These are phyloP conservation scores for Acacia melanoxylon DNA, from an alignment of 306 rosid genomes.

Conservation along the genomic window DNA sequence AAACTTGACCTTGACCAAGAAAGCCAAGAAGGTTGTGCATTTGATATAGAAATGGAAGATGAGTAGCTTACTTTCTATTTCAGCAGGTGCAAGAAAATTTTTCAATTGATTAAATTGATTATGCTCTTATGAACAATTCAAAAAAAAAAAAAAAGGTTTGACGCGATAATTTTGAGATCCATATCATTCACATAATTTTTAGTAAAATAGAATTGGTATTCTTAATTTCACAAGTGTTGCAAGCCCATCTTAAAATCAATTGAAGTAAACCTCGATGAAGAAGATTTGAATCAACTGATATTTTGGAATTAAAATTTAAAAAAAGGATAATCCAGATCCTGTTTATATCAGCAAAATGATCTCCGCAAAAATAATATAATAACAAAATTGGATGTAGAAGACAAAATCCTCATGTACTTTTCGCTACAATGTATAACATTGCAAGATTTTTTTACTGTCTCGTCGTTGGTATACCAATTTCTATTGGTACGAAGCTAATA, in stretches of 20 bases:
- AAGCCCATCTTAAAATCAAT: background rate
- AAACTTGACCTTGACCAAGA: constrained; percentile 42
- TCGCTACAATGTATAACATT: background rate
- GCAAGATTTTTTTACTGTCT: background rate
- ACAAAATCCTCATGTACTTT: background rate
- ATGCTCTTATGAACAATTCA: background rate
- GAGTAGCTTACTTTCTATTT: constrained; percentile 29
- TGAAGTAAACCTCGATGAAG: background rate
- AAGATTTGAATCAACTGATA: background rate
- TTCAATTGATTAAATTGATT: background rate
- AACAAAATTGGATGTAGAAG: background rate
- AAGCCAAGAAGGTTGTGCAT: constrained; percentile 36
- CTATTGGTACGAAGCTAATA: constrained; percentile 26
- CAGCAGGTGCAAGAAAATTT: background rate
- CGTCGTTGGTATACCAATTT: constrained; percentile 37
- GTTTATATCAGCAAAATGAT: background rate
- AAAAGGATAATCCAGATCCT: background rate
- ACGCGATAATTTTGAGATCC: background rate
- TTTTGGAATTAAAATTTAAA: background rate
- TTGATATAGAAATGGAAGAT: constrained; percentile 33
- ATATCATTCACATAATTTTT: background rate
- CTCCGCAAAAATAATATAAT: background rate
- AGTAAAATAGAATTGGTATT: background rate
- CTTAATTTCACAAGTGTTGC: background rate
- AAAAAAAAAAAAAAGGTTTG: background rate